These are phyloP conservation scores for Musa acuminata DNA, from an alignment of 176 grass and related monocot genomes.

Conservation along the genomic window DNA sequence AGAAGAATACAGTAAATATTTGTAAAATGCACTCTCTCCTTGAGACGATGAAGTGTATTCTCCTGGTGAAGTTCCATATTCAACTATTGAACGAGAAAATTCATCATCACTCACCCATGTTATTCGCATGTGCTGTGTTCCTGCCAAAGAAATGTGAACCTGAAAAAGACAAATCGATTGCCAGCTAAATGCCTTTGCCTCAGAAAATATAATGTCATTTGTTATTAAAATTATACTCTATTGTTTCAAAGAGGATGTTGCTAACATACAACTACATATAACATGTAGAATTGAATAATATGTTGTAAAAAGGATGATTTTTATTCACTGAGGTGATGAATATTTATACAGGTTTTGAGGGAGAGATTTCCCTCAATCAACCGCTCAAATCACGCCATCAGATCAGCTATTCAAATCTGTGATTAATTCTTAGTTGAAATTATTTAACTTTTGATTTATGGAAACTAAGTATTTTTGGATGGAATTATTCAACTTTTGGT, in stretches of 20 bases:
- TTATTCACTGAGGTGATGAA: too few species aligned
- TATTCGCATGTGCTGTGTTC: slow-evolving; percentile 73
- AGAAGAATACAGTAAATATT: slow-evolving; percentile 71
- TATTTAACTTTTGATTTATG: not conserved
- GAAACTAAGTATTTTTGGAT: too few species aligned
- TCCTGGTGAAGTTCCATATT: slow-evolving; percentile 62
- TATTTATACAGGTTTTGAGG: too few species aligned
- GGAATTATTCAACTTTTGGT: not conserved
- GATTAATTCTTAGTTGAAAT: too few species aligned
- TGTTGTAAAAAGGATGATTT: too few species aligned
- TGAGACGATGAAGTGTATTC: slow-evolving; percentile 42
- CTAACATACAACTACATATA: not conserved
- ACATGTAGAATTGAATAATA: too few species aligned
- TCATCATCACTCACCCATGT: slow-evolving; percentile 61
- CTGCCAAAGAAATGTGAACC: slow-evolving; percentile 91
- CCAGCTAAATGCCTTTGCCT: not conserved
- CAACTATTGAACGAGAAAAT: slow-evolving; percentile 59
- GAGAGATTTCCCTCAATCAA: too few species aligned
- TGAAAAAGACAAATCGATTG: slow-evolving; percentile 26
- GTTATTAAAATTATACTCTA: too few species aligned
- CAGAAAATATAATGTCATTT: too few species aligned
- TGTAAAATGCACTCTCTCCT: slow-evolving; percentile 81
- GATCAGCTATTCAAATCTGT: too few species aligned
- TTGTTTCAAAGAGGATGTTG: not conserved
- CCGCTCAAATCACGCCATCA: too few species aligned